Evolutionary conservation across 202 grass and related monocot species (phyloP).

Genomic region (Zoysia matrella): DNA sequence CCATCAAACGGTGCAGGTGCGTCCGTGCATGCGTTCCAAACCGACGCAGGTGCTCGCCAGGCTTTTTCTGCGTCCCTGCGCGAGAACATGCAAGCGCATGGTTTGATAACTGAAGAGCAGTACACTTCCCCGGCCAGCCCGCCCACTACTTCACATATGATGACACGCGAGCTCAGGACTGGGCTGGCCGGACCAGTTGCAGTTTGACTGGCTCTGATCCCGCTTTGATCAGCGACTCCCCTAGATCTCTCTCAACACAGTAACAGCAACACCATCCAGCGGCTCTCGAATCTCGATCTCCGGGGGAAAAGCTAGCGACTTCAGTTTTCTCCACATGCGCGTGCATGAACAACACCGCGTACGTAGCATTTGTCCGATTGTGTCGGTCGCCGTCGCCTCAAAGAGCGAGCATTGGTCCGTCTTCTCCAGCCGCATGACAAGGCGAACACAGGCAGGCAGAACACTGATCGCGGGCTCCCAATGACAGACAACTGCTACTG

Average conservation of each 20-base stretch:
- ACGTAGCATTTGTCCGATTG: slow-evolving; percentile 14
- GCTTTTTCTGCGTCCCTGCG: slow-evolving; percentile 31
- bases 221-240: background rate
- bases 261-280: too few relatives aligned
- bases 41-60: slow-evolving; percentile 26
- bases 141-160: background rate
- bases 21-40: slow-evolving; percentile 29
- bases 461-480: background rate
- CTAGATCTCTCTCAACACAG: too few relatives aligned
- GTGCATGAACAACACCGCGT: background rate
- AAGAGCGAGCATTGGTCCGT: background rate
- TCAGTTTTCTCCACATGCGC: too few relatives aligned
- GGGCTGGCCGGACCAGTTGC: slow-evolving; percentile 5
- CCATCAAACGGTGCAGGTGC: slow-evolving; percentile 14
- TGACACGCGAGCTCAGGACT: background rate
- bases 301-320: too few relatives aligned
- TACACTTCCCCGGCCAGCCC: background rate
- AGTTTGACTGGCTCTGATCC: slow-evolving; percentile 47
- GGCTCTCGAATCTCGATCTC: too few relatives aligned
- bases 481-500: background rate
- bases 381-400: background rate
- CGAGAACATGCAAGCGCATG: slow-evolving; percentile 11
- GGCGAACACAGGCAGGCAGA: background rate
- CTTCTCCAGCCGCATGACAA: background rate
- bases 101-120: slow-evolving; percentile 13